phyloP scores from a whole-genome alignment of 306 rosid genomes.

The Argentina anserina region DNA sequence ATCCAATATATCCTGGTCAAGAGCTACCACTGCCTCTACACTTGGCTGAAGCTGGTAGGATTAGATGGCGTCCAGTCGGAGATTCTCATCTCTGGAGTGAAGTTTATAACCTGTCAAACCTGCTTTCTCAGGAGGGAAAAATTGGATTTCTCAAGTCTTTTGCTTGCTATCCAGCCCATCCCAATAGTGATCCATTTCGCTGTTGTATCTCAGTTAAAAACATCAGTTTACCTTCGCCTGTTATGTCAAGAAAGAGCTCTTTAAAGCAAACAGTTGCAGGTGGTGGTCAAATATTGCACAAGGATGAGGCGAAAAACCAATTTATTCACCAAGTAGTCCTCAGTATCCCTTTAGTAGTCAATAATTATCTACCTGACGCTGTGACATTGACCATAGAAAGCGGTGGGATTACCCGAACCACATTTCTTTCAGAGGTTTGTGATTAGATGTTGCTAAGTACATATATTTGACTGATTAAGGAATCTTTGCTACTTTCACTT shows the following conservation, averaged over 20 bases:
- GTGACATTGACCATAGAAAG: constrained; percentile 60
- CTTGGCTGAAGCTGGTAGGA: constrained; percentile 89
- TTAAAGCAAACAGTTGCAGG: constrained; percentile 18
- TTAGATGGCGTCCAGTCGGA: constrained; percentile 93
- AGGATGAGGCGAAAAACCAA: constrained; percentile 48
- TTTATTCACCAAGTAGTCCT: constrained; percentile 67
- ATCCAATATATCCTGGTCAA: constrained; percentile 84
- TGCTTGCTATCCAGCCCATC: constrained; percentile 89
- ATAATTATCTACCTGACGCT: constrained; percentile 76
- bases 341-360: constrained; percentile 66
- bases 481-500: constrained; percentile 13
- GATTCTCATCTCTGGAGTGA: constrained; percentile 91
- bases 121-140: constrained; percentile 61
- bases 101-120: constrained; percentile 72
- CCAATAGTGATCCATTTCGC: constrained; percentile 80
- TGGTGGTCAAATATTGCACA: constrained; percentile 13
- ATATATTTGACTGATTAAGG: background rate
- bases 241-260: constrained; percentile 35
- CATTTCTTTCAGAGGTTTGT: constrained; percentile 78
- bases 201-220: constrained; percentile 77
- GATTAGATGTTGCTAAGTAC: constrained; percentile 14
- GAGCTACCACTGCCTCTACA: constrained; percentile 90
- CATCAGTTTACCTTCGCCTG: constrained; percentile 53
- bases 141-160: constrained; percentile 72
- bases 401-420: constrained; percentile 63